Percentiles rank a stretch among this genome's conserved stretches.
These are phyloP conservation scores for Phycomyces nitens DNA, from an alignment of 192 early-diverging fungal genomes.

Conservation along the genomic window DNA sequence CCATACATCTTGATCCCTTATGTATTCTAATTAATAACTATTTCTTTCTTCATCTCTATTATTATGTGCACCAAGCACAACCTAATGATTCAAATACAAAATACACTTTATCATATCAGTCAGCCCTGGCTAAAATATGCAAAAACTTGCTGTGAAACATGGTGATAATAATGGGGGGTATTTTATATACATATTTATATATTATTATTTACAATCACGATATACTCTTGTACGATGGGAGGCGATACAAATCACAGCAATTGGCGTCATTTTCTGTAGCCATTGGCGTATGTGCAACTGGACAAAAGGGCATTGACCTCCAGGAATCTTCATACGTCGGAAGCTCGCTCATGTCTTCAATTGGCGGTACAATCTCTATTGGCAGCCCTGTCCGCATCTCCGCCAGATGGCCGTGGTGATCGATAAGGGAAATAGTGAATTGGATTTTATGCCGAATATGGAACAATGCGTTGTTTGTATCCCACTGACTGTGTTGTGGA, in stretches of 20 bases:
- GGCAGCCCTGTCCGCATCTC: constrained; percentile 35
- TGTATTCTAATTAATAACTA: constrained; percentile 46
- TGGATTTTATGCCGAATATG: constrained; percentile 34
- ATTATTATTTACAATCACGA: too few relatives aligned
- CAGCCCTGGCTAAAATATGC: not conserved
- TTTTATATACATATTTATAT: too few relatives aligned
- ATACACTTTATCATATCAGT: not conserved
- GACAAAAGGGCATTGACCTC: constrained; percentile 20
- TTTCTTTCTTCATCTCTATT: not conserved
- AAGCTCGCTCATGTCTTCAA: constrained; percentile 24
- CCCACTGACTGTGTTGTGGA: constrained; percentile 22
- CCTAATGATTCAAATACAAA: not conserved
- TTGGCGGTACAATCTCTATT: constrained; percentile 18
- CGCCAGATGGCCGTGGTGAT: constrained; percentile 25
- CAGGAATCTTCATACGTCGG: constrained; percentile 37
- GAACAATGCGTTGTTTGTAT: constrained; percentile 30
- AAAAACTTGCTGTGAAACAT: too few relatives aligned
- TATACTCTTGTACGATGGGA: too few relatives aligned
- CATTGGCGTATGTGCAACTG: not conserved
- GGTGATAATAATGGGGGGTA: too few relatives aligned
- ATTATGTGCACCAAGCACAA: not conserved
- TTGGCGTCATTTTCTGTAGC: too few relatives aligned
- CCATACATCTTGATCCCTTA: constrained; percentile 80
- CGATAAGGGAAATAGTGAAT: constrained; percentile 30
- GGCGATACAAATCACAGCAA: too few relatives aligned